Conservation (phyloP, 2,329 filamentous ascomycete genomes). For the Leptodontidium sp. region DNA sequence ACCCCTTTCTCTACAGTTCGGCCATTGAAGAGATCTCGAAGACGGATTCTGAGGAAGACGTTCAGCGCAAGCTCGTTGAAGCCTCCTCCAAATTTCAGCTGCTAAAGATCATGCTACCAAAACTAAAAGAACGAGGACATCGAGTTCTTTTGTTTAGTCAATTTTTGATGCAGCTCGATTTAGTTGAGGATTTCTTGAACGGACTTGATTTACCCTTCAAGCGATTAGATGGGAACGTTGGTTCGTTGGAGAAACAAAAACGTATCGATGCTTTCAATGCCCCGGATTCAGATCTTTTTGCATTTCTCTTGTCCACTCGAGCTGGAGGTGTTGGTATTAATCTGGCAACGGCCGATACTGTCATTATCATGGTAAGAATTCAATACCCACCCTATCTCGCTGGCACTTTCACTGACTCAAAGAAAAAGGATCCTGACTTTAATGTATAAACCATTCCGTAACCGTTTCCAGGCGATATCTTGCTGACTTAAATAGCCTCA, state of each 20-base stretch:
- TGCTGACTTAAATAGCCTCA: constrained; percentile 64
- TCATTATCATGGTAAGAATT: constrained; percentile 80
- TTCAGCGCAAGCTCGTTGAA: constrained; percentile 85
- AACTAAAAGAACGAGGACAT: constrained; percentile 84
- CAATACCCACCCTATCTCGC: too few species aligned
- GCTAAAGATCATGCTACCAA: constrained; percentile 85
- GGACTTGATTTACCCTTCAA: constrained; percentile 77
- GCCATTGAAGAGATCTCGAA: constrained; percentile 85
- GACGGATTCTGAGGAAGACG: constrained; percentile 57
- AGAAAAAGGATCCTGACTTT: constrained; percentile 44
- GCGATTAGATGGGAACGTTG: constrained; percentile 86
- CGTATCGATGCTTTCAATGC: constrained; percentile 94
- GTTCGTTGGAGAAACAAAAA: constrained; percentile 87
- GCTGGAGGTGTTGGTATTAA: constrained; percentile 98
- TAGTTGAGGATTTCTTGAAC: constrained; percentile 89
- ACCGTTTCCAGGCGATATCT: too few species aligned
- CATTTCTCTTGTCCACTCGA: constrained; percentile 90
- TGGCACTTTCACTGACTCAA: too few species aligned
- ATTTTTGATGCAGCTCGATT: constrained; percentile 86
- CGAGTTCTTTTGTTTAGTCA: constrained; percentile 96
- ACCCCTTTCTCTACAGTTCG: constrained; percentile 92
- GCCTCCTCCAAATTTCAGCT: constrained; percentile 90
- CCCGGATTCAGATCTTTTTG: constrained; percentile 82
- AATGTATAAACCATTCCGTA: constrained; percentile 34
- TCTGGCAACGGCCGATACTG: constrained; percentile 93